Conservation (phyloP, 768 basidiomycete species). For the Wakefieldia striispora region DNA sequence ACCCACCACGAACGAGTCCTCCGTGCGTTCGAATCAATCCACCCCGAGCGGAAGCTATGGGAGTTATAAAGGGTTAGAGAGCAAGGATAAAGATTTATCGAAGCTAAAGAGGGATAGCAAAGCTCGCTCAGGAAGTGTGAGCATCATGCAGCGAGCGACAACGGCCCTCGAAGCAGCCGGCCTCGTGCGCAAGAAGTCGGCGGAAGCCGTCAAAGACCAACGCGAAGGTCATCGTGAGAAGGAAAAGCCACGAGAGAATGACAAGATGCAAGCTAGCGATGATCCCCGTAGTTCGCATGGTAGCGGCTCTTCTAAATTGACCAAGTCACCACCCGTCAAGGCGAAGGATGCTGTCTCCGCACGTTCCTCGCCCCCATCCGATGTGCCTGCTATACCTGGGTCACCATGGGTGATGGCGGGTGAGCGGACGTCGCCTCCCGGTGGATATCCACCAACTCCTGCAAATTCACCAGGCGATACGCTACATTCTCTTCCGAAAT, state of each 20-base stretch:
- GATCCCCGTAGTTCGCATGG: conserved; percentile 68
- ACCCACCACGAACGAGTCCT: conserved; percentile 48
- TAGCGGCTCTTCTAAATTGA: conserved; percentile 57
- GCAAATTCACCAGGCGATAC: conserved; percentile 53
- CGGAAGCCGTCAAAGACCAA: conserved; percentile 68
- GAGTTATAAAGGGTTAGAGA: conserved; percentile 49
- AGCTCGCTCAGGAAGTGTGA: conserved; percentile 82
- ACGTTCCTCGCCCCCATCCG: conserved; percentile 53
- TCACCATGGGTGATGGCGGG: conserved; percentile 77
- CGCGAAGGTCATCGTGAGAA: conserved; percentile 43
- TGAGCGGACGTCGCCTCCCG: conserved; percentile 37
- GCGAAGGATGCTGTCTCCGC: conserved; percentile 42
- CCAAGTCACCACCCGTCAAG: conserved; percentile 67
- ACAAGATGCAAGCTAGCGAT: conserved; percentile 43
- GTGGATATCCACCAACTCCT: conserved; percentile 41
- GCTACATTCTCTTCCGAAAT: conserved; percentile 46
- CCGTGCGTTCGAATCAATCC: conserved; percentile 58
- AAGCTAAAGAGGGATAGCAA: conserved; percentile 59
- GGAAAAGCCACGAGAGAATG: conserved; percentile 44
- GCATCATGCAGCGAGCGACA: conserved; percentile 94
- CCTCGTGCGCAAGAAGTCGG: conserved; percentile 77
- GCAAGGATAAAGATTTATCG: conserved; percentile 44
- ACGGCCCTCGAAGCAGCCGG: conserved; percentile 87
- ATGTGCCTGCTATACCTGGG: conserved; percentile 38
- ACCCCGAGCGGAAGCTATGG: conserved; percentile 65